These are phyloP conservation scores for Aspergillus clavatus DNA, from an alignment of 2,329 filamentous ascomycete genomes.

Conservation along the genomic window DNA sequence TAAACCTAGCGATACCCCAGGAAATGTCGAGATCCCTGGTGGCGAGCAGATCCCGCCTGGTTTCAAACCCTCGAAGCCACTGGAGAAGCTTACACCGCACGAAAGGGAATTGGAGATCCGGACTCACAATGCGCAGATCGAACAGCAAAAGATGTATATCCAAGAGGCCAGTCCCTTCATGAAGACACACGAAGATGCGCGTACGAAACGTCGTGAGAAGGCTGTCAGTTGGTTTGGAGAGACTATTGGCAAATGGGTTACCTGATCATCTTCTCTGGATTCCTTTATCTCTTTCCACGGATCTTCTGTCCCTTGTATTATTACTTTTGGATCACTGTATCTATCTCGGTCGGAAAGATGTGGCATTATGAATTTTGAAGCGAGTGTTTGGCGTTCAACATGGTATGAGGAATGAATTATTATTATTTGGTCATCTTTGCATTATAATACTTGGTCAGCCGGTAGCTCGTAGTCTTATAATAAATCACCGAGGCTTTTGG, in stretches of 20 bases:
- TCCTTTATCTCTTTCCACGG: slow-evolving; percentile 4
- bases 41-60: slow-evolving; percentile 32
- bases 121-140: slow-evolving; percentile 34
- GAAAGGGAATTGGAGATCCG: slow-evolving; percentile 44
- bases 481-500: too few relatives aligned
- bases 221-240: slow-evolving; percentile 41
- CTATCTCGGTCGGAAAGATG: neutral
- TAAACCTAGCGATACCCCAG: slow-evolving; percentile 8
- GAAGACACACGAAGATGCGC: slow-evolving; percentile 34
- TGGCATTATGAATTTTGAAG: slow-evolving; percentile 1
- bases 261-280: slow-evolving; percentile 17
- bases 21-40: slow-evolving; percentile 33
- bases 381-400: slow-evolving; percentile 2
- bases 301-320: slow-evolving; percentile 13
- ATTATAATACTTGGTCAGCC: too few relatives aligned
- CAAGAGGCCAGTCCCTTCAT: slow-evolving; percentile 35
- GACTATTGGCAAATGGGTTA: slow-evolving; percentile 40
- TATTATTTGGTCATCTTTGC: too few relatives aligned
- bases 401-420: neutral
- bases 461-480: too few relatives aligned
- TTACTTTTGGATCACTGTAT: slow-evolving; percentile 3
- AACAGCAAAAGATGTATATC: slow-evolving; percentile 34
- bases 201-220: slow-evolving; percentile 35
- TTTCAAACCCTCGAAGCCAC: slow-evolving; percentile 34
- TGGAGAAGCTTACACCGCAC: slow-evolving; percentile 42